Evolutionary conservation across 257 asterid species (phyloP), one percentile per base, ranked within the genome.

Genomic region (Solanum lycopersicoides): DNA sequence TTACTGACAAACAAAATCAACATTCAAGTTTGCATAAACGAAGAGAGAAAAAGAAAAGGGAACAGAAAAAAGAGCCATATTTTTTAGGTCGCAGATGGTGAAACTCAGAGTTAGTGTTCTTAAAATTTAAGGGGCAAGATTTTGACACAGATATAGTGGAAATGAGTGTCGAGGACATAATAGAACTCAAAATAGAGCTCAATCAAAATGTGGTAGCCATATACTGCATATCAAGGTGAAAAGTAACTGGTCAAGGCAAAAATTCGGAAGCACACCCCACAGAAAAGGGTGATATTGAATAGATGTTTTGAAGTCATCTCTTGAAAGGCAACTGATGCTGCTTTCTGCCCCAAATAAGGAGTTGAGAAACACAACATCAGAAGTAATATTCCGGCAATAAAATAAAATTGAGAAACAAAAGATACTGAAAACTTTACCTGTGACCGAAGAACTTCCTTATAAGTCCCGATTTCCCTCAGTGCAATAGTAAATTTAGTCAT

Each of bases 401-500:
- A 5, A 39, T 34, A 44, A 56, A 37, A 83, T 34, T 50, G 44
- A 82, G 71, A 82, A 82, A 18, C 20, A 75, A 39, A 14, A 39
- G 53, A 77, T 44, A 83, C 37, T 75, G 85, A 76, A 86, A 59
- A 90, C 53, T 86, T 88, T 88, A 97, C 99, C 98, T 97, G 99
- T 84, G 99, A 97, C 91, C 99, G 94, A 91, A 97, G 99, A 91
- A 97, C 99, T 94, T 97, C 99, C 91, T 97, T 97, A 89, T 97
- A 97, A 21, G 98, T 97, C 83, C 99, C 99, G 44, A 97, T 97
- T 92, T 97, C 99, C 93, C 99, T 93, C 92, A 97, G 92, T 39
- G 99, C 99, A 88, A 97, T 97, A 50, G 99, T 96, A 87, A 97
- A 95, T 92, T 97, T 97, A 86, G 99, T 95, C 99, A 97, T 97